phyloP scores from a whole-genome alignment of 2,329 filamentous ascomycete species.

The Escovopsis weberi region DNA sequence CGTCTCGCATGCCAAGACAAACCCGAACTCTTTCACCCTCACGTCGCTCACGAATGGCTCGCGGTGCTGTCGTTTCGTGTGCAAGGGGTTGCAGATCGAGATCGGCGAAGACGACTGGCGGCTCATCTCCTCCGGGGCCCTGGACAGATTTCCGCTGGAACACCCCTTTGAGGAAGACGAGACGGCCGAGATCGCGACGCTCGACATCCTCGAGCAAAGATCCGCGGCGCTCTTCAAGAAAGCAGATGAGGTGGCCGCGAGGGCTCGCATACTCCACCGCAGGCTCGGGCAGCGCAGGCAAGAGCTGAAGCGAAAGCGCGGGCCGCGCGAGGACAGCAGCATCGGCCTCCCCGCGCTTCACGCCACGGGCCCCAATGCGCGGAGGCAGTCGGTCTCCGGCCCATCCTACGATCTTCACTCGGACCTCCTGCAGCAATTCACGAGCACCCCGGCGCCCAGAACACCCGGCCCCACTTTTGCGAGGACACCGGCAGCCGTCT shows the following conservation, averaged over 20 bases:
- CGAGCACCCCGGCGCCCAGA: constrained; percentile 6
- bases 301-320: constrained; percentile 16
- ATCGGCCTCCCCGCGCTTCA: constrained; percentile 20
- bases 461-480: constrained; percentile 15
- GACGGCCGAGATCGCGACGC: constrained; percentile 66
- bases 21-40: constrained; percentile 63
- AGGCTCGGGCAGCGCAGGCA: constrained; percentile 34
- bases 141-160: constrained; percentile 64
- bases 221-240: constrained; percentile 63
- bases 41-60: constrained; percentile 53
- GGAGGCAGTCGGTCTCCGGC: neutral
- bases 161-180: constrained; percentile 78
- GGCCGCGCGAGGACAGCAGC: constrained; percentile 18
- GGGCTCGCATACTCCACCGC: constrained; percentile 64
- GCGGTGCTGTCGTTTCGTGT: constrained; percentile 66
- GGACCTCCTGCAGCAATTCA: constrained; percentile 41
- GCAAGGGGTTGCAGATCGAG: constrained; percentile 69
- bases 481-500: constrained; percentile 10
- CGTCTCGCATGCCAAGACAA: constrained; percentile 68
- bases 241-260: constrained; percentile 54
- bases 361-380: constrained; percentile 11
- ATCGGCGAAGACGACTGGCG: constrained; percentile 82
- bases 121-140: constrained; percentile 66
- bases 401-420: constrained; percentile 34
- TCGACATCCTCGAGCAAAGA: constrained; percentile 72